Evolutionary conservation across 2,329 filamentous ascomycete species (phyloP).

Genomic region (Aspergillus candidus): DNA sequence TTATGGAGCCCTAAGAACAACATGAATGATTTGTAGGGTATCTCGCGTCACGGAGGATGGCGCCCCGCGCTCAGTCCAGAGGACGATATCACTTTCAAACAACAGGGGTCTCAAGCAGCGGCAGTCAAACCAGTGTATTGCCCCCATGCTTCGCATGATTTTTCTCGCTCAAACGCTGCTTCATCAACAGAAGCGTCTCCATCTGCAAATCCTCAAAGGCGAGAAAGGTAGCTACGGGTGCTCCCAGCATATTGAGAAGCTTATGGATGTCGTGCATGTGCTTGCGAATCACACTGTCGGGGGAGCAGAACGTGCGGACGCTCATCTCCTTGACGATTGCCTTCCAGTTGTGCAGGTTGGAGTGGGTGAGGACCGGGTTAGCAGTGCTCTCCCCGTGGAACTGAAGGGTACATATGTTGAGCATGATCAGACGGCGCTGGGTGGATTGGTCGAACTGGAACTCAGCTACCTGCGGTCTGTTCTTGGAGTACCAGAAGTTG

Average conservation of each 20-base stretch:
- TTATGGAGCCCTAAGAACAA: too few relatives aligned
- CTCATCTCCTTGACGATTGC: conserved; percentile 42
- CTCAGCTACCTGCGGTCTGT: conserved; percentile 44
- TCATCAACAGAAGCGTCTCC: conserved; percentile 28
- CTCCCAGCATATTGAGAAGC: conserved; percentile 47
- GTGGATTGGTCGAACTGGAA: conserved; percentile 50
- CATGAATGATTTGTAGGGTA: too few relatives aligned
- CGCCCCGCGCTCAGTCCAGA: too few relatives aligned
- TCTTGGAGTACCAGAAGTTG: conserved; percentile 41
- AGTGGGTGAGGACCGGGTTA: conserved; percentile 38
- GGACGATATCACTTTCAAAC: too few relatives aligned
- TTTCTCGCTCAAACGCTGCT: conserved; percentile 22
- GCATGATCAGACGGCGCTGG: conserved; percentile 43
- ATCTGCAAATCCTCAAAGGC: conserved; percentile 36
- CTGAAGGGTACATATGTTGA: conserved; percentile 41
- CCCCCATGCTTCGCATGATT: conserved; percentile 8
- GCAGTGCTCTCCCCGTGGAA: conserved; percentile 41
- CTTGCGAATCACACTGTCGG: conserved; percentile 46
- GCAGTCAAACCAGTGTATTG: not conserved
- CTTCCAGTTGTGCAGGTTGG: conserved; percentile 46
- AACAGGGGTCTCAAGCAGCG: too few relatives aligned
- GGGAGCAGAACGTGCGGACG: conserved; percentile 46
- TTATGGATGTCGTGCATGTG: conserved; percentile 45
- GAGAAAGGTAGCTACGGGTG: conserved; percentile 31
- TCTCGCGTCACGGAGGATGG: too few relatives aligned